Conservation (phyloP, 768 basidiomycete species). For the Scleroderma bovista region DNA sequence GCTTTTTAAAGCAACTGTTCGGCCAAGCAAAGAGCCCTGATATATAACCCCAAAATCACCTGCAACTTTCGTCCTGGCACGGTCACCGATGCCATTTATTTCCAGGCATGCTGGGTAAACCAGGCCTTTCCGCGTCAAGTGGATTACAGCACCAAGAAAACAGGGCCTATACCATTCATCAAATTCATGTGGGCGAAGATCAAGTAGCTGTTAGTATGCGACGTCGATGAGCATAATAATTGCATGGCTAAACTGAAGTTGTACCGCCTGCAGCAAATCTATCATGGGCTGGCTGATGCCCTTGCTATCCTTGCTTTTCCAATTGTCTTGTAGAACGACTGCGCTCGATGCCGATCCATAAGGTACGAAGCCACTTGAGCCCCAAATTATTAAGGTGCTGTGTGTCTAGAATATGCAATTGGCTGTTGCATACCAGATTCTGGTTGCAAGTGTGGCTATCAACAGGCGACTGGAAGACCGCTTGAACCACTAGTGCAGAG, state of each 20-base stretch:
- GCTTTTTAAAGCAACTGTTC: constrained; percentile 28
- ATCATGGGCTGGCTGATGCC: constrained; percentile 22
- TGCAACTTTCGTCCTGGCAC: constrained; percentile 8
- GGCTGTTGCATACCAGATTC: constrained; percentile 6
- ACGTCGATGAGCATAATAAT: constrained; percentile 1
- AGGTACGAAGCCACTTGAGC: constrained; percentile 18
- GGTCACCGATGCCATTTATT: constrained; percentile 13
- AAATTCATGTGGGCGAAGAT: constrained; percentile 15
- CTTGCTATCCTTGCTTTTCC: constrained; percentile 12
- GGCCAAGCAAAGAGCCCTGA: constrained; percentile 22
- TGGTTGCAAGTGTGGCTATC: constrained; percentile 16
- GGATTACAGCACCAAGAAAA: constrained; percentile 25
- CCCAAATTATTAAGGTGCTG: constrained; percentile 18
- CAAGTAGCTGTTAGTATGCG: constrained; percentile 14
- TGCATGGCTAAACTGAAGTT: background rate
- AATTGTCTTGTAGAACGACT: constrained; percentile 15
- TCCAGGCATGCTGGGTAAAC: constrained; percentile 22
- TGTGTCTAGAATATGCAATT: constrained; percentile 18
- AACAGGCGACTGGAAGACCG: constrained; percentile 11
- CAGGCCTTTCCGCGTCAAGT: constrained; percentile 24
- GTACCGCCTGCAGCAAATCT: constrained; percentile 23
- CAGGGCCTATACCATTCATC: constrained; percentile 24
- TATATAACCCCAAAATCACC: constrained; percentile 32
- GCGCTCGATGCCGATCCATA: constrained; percentile 9
- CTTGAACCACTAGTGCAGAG: background rate